These are phyloP conservation scores for Chaetomidium leptoderma DNA, from an alignment of 495 filamentous ascomycete genomes.

Conservation along the genomic window DNA sequence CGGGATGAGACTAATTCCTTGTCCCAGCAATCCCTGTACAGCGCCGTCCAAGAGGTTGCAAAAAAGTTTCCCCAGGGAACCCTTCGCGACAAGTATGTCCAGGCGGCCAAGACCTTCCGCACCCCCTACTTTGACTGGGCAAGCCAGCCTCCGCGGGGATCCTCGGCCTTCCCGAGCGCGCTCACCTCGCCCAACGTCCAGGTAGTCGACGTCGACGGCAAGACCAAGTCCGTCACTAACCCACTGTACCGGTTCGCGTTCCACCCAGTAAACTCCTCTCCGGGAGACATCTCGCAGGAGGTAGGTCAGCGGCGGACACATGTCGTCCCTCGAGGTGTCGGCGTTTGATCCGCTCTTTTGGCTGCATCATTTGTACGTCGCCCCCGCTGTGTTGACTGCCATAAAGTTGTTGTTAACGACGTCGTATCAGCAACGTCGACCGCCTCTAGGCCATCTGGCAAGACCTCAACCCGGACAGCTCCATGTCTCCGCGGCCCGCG, in stretches of 20 bases:
- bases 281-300: slow-evolving; percentile 21
- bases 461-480: slow-evolving; percentile 55
- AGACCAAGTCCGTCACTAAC: slow-evolving; percentile 30
- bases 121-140: slow-evolving; percentile 60
- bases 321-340: slow-evolving; percentile 58
- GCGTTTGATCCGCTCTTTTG: slow-evolving; percentile 72
- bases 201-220: slow-evolving; percentile 38
- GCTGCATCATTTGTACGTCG: slow-evolving; percentile 54
- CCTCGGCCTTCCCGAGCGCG: slow-evolving; percentile 28
- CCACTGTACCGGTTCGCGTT: slow-evolving; percentile 39
- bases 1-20: slow-evolving; percentile 12
- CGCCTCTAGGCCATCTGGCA: slow-evolving; percentile 70
- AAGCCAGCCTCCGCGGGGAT: slow-evolving; percentile 26
- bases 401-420: background rate
- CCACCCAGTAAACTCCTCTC: slow-evolving; percentile 26
- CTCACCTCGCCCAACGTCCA: slow-evolving; percentile 34
- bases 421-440: slow-evolving; percentile 47
- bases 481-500: slow-evolving; percentile 47
- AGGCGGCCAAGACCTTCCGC: slow-evolving; percentile 47
- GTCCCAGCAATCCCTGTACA: slow-evolving; percentile 55
- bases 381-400: no score
- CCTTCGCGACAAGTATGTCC: slow-evolving; percentile 40
- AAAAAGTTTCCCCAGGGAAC: slow-evolving; percentile 41
- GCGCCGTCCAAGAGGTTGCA: slow-evolving; percentile 49
- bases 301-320: slow-evolving; percentile 49